Evolutionary conservation across 768 basidiomycete species (phyloP).

Genomic region (Leccinum truebloodii): DNA sequence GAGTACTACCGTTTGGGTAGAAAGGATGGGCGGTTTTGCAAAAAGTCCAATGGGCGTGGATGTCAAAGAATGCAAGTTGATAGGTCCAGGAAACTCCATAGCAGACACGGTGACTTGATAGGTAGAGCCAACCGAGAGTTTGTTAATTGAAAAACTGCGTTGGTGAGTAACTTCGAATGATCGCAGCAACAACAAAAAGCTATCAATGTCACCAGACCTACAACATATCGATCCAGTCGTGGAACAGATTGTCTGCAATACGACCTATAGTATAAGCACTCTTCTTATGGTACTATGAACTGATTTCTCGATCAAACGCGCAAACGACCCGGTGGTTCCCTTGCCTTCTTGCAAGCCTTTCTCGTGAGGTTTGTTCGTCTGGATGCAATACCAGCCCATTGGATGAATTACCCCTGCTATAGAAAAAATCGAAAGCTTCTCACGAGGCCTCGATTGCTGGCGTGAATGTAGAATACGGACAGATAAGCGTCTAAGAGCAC

Average conservation of each 20-base stretch:
- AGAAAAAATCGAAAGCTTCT: constrained; percentile 53
- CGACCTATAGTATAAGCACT: constrained; percentile 58
- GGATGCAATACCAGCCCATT: constrained; percentile 34
- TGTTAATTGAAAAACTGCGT: constrained; percentile 42
- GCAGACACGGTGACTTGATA: background rate
- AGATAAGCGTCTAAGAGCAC: constrained; percentile 80
- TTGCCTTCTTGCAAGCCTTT: constrained; percentile 31
- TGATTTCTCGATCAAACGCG: constrained; percentile 64
- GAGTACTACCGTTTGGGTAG: constrained; percentile 55
- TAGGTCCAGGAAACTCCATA: background rate
- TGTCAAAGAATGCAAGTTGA: constrained; percentile 1
- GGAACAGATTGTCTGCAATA: background rate
- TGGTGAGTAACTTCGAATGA: constrained; percentile 54
- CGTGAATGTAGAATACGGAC: constrained; percentile 68
- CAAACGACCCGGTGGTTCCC: constrained; percentile 22
- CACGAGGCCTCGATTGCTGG: constrained; percentile 47
- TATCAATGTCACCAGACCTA: constrained; percentile 51
- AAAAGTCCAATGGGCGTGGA: constrained; percentile 19
- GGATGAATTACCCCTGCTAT: constrained; percentile 32
- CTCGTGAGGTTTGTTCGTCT: constrained; percentile 58
- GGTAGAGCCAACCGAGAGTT: background rate
- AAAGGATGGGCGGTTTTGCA: constrained; percentile 50
- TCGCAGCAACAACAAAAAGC: constrained; percentile 57
- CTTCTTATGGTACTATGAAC: constrained; percentile 44
- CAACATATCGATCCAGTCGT: background rate